These are phyloP conservation scores for Mycena venus DNA, from an alignment of 768 basidiomycete species.

Conservation along the genomic window DNA sequence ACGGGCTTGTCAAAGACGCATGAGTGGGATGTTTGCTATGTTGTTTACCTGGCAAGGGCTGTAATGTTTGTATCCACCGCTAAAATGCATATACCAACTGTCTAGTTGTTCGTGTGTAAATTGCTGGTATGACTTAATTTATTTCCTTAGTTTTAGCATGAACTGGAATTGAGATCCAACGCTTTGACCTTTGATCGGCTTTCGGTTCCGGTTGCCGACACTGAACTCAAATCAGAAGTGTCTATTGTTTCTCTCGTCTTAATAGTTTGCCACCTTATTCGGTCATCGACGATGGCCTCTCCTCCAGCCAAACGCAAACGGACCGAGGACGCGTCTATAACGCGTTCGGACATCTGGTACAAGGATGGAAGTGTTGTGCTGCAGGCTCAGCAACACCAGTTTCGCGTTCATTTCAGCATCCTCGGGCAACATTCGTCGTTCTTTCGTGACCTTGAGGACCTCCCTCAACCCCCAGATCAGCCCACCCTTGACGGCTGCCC, in stretches of 20 bases:
- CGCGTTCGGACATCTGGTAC: background rate
- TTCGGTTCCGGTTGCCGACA: too few relatives aligned
- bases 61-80: background rate
- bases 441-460: background rate
- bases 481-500: background rate
- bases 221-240: too few relatives aligned
- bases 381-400: background rate
- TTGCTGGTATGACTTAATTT: too few relatives aligned
- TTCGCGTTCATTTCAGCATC: background rate
- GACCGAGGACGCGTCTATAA: background rate
- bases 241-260: too few relatives aligned
- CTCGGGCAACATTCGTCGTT: background rate
- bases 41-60: background rate
- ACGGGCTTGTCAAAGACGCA: constrained; percentile 31
- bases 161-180: too few relatives aligned
- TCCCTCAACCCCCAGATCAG: background rate
- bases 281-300: background rate
- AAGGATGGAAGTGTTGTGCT: background rate
- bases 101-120: too few relatives aligned
- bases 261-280: too few relatives aligned
- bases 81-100: background rate
- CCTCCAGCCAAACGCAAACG: background rate
- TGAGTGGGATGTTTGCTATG: background rate
- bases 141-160: too few relatives aligned
- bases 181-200: too few relatives aligned